These are phyloP conservation scores for Ciborinia camelliae DNA, from an alignment of 2,329 filamentous ascomycete species.

Conservation along the genomic window DNA sequence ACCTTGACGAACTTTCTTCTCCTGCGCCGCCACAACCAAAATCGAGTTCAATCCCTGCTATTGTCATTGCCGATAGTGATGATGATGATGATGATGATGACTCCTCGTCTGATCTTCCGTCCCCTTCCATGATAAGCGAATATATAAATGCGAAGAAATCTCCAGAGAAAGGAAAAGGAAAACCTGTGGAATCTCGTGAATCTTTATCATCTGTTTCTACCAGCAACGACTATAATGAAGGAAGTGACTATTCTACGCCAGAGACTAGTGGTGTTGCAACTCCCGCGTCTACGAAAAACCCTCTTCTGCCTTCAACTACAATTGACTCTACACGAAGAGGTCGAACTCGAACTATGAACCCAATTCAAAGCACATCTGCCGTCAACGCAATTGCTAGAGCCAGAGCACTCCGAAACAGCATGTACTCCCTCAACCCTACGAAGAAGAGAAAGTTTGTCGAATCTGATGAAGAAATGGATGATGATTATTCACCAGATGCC, in stretches of 20 bases:
- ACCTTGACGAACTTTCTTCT: constrained; percentile 16
- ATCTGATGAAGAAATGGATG: constrained; percentile 40
- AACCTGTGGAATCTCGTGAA: constrained; percentile 33
- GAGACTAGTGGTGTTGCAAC: constrained; percentile 57
- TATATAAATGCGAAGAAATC: constrained; percentile 19
- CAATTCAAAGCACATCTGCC: constrained; percentile 19
- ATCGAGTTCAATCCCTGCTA: not conserved
- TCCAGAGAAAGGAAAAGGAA: constrained; percentile 22
- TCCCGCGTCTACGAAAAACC: constrained; percentile 40
- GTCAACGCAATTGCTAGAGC: constrained; percentile 46
- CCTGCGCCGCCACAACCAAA: constrained; percentile 8
- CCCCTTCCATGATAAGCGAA: constrained; percentile 22
- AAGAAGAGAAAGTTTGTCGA: constrained; percentile 46
- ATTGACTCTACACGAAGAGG: constrained; percentile 30
- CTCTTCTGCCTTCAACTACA: constrained; percentile 19
- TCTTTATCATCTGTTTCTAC: constrained; percentile 43
- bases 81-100: constrained; percentile 22
- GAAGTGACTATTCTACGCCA: constrained; percentile 56
- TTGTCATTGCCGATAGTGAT: constrained; percentile 14
- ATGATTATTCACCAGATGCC: constrained; percentile 46
- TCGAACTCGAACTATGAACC: constrained; percentile 21
- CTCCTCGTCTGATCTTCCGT: constrained; percentile 25
- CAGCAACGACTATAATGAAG: constrained; percentile 41
- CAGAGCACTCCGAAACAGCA: constrained; percentile 47
- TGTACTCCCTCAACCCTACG: constrained; percentile 45